phyloP scores from a whole-genome alignment of 352 stramenopile genomes.

The Globisporangium nagaii region DNA sequence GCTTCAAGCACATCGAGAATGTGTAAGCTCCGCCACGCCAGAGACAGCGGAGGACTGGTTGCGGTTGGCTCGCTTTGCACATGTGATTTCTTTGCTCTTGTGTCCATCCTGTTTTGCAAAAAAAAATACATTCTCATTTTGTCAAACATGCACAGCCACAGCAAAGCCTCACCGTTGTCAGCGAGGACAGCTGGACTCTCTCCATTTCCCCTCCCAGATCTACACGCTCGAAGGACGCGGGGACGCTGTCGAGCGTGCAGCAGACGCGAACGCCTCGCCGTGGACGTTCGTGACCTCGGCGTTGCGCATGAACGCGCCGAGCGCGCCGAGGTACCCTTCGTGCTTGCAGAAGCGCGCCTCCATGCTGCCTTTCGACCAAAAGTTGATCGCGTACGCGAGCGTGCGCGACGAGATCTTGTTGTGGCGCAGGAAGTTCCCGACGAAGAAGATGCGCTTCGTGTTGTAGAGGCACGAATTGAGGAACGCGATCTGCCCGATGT shows the following conservation, averaged over 20 bases:
- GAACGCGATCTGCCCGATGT: conserved; percentile 96
- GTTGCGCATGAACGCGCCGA: conserved; percentile 95
- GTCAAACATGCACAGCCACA: background rate
- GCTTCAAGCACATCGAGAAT: conserved; percentile 75
- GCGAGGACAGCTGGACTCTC: background rate
- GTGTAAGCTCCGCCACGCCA: conserved; percentile 17
- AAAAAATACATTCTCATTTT: background rate
- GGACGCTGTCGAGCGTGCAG: conserved; percentile 18
- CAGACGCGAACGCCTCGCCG: conserved; percentile 53
- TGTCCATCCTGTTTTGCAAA: conserved; percentile 4
- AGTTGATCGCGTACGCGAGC: conserved; percentile 96
- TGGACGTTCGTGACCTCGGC: conserved; percentile 67
- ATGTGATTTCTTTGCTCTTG: background rate
- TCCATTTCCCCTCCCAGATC: background rate
- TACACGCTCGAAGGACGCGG: conserved; percentile 4
- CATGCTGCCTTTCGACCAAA: conserved; percentile 95
- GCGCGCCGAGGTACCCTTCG: conserved; percentile 97
- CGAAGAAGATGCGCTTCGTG: conserved; percentile 96
- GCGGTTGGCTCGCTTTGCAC: background rate
- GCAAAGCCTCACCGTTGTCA: background rate
- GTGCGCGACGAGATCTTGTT: conserved; percentile 94
- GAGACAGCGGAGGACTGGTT: background rate
- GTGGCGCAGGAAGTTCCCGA: conserved; percentile 97
- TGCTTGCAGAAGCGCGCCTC: conserved; percentile 94
- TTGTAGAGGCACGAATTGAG: conserved; percentile 97